Evolutionary conservation across 768 basidiomycete species (phyloP), one percentile per base, ranked within the genome.

Genomic region (Mycena vitilis): DNA sequence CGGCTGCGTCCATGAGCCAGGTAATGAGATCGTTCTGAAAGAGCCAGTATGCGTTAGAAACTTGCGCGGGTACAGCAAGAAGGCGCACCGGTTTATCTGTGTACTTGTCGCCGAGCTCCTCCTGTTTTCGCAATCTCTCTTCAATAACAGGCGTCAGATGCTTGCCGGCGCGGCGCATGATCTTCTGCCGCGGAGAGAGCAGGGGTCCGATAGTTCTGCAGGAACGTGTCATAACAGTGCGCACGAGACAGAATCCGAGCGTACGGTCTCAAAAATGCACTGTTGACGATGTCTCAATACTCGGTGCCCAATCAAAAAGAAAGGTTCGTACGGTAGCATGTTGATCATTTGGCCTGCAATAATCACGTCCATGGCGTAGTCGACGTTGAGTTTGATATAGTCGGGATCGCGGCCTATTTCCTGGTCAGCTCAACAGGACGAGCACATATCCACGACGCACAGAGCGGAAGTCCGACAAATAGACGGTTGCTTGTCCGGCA

Each of bases 21-120:
- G 77, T 75, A 1, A 84, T 74, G 53, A 83, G 67, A 63, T 84
- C 82, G 56, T 78, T 79, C 82, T 81, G 60, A 1, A 40, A 11
- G n/a, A 37, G 10, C 30, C 12, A 4, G 49, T 20, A 18, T n/a
- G 40, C 4, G 7, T 37, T 40, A n/a, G 11, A 40, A 15, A 16
- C 9, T 20, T 30, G 13, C 12, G 53, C 15, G 18, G 47, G 5
- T 10, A 53, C 6, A 36, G 36, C 38, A 52, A n/a, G 1, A 37
- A 2, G 8, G 23, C 16, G n/a, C 49, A 70, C 68, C 63, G 68
- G 68, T 51, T 45, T 65, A 30, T 65, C 68, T 1, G 63, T 38
- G 77, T 78, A 72, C 57, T 72, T 69, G 16, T 66, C 58, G 8
- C 68, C 71, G 8, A 71, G 61, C 15, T 68, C 64, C 16, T 65